Evolutionary conservation across 441 rosid genomes (phyloP).

Genomic region (Euphorbia celastroides): DNA sequence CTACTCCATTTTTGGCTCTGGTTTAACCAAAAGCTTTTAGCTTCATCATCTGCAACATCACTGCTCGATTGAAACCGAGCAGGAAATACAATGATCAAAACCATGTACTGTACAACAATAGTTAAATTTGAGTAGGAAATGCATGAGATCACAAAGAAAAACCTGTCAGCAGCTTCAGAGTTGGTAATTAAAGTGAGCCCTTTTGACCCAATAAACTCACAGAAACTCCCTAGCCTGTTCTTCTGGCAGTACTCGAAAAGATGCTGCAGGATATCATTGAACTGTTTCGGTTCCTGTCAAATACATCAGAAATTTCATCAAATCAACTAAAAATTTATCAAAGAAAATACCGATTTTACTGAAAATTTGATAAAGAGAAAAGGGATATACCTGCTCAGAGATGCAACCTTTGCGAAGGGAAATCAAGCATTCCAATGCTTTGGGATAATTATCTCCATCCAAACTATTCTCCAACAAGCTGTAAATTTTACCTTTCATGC

Average conservation of each 20-base stretch:
- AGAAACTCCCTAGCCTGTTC: conserved; percentile 36
- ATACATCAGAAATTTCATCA: neutral
- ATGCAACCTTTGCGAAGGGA: conserved; percentile 87
- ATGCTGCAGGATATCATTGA: conserved; percentile 54
- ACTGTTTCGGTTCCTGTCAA: conserved; percentile 76
- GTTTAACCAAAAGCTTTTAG: conserved; percentile 35
- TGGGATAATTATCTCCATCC: conserved; percentile 32
- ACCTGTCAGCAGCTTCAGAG: conserved; percentile 90
- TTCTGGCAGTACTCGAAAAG: conserved; percentile 38
- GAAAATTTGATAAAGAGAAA: conserved; percentile 9
- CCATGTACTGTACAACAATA: neutral
- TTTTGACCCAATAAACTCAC: conserved; percentile 41
- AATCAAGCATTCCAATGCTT: conserved; percentile 52
- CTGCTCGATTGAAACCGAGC: conserved; percentile 36
- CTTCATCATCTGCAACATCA: conserved; percentile 61
- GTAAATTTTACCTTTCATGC: conserved; percentile 50
- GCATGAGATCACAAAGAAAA: neutral
- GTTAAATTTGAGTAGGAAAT: neutral
- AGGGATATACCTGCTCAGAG: conserved; percentile 61
- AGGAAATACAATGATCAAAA: neutral
- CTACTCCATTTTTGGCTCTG: conserved; percentile 29
- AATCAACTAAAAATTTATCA: too few relatives aligned
- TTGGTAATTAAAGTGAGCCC: conserved; percentile 60
- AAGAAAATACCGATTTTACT: too few relatives aligned
- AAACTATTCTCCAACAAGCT: conserved; percentile 37